A percentile compares a stretch with the other conserved stretches of the same genome.
Evolutionary conservation across 768 basidiomycete genomes (phyloP).

Genomic region (Xerocomellus dryophilus): DNA sequence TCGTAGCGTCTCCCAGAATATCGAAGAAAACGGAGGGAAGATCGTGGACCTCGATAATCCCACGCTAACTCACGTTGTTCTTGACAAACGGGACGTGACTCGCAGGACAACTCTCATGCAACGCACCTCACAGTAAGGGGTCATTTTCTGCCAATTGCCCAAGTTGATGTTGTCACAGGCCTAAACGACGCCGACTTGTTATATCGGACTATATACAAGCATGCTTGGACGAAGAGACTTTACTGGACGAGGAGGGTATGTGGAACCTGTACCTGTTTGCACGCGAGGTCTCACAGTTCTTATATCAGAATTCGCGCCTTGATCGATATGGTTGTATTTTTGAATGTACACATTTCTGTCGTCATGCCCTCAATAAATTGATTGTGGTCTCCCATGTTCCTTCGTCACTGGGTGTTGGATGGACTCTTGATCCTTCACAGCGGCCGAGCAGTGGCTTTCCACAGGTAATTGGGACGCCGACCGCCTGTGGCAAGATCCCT

Average conservation of each 20-base stretch:
- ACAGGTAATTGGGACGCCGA: too few relatives aligned
- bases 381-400: too few relatives aligned
- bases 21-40: conserved; percentile 70
- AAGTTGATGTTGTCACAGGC: conserved; percentile 43
- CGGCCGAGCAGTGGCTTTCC: too few relatives aligned
- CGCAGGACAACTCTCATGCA: conserved; percentile 69
- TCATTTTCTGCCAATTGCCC: background rate
- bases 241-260: conserved; percentile 79
- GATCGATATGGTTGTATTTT: background rate
- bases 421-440: too few relatives aligned
- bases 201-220: conserved; percentile 74
- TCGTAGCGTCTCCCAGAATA: conserved; percentile 43
- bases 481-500: too few relatives aligned
- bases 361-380: too few relatives aligned
- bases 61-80: conserved; percentile 81
- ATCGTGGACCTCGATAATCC: conserved; percentile 67
- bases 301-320: conserved; percentile 26
- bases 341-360: too few relatives aligned
- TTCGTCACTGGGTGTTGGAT: too few relatives aligned
- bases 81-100: conserved; percentile 79
- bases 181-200: conserved; percentile 76
- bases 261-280: background rate
- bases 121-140: conserved; percentile 64
- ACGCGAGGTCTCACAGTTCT: background rate
- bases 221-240: conserved; percentile 77